Percentiles rank a stretch among this genome's conserved stretches.
These are phyloP conservation scores for Kuraishia hungarica DNA, from an alignment of 805 yeast species.

Conservation along the genomic window DNA sequence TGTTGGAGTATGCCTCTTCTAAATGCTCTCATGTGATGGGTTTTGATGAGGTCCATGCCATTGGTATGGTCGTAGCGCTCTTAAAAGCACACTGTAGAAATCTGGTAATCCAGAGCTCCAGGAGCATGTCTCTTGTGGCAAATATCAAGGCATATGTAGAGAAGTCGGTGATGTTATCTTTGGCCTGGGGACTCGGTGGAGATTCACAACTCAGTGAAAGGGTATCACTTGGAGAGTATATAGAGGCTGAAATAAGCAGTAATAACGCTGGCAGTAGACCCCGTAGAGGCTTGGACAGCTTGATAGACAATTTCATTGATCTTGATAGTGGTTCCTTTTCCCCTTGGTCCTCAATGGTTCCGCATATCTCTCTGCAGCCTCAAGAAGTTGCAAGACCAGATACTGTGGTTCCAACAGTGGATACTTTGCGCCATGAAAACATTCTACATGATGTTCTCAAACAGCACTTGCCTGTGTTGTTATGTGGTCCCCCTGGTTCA, in stretches of 20 bases:
- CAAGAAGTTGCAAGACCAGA: slow-evolving; percentile 54
- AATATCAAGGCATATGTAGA: slow-evolving; percentile 19
- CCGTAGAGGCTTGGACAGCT: background rate
- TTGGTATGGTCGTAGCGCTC: slow-evolving; percentile 31
- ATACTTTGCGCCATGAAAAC: slow-evolving; percentile 61
- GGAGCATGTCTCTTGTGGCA: slow-evolving; percentile 5
- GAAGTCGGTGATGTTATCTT: slow-evolving; percentile 27
- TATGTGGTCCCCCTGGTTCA: slow-evolving; percentile 97
- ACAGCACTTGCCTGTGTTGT: slow-evolving; percentile 50
- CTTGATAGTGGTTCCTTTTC: background rate
- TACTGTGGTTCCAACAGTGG: slow-evolving; percentile 68
- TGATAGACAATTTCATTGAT: background rate
- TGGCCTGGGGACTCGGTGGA: slow-evolving; percentile 63
- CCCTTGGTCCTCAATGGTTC: slow-evolving; percentile 30
- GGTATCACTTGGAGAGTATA: slow-evolving; percentile 22
- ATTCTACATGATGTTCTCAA: slow-evolving; percentile 48
- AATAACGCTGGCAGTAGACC: background rate
- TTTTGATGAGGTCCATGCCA: slow-evolving; percentile 25
- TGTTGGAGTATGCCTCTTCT: background rate
- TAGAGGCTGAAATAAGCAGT: slow-evolving; percentile 11
- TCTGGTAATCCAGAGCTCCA: slow-evolving; percentile 9
- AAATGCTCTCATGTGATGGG: slow-evolving; percentile 42
- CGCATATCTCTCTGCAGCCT: slow-evolving; percentile 39
- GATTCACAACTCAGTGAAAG: slow-evolving; percentile 35
- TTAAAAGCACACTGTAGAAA: slow-evolving; percentile 26